Evolutionary conservation across 768 basidiomycete species (phyloP).

Genomic region (Tubosaeta brunneosetosa): DNA sequence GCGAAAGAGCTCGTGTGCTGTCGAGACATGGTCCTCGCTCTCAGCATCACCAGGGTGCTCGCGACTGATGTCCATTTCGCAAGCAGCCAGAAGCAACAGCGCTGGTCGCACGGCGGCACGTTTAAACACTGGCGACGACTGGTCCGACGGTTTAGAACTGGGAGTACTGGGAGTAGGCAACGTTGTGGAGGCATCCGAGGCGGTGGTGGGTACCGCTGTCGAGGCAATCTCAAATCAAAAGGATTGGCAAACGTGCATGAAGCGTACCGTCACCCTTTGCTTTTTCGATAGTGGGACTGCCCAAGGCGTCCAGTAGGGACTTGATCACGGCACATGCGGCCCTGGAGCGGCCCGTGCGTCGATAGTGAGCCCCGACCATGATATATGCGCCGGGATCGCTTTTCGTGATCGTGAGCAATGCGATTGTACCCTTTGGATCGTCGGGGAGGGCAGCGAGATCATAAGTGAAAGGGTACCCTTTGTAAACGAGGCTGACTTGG

Average conservation of each 20-base stretch:
- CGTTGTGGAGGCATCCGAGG: constrained; percentile 7
- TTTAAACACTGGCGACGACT: constrained; percentile 7
- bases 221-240: constrained; percentile 14
- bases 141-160: constrained; percentile 6
- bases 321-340: constrained; percentile 27
- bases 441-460: constrained; percentile 27
- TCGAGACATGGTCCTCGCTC: constrained; percentile 16
- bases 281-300: constrained; percentile 12
- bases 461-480: constrained; percentile 27
- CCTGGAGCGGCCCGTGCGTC: constrained; percentile 30
- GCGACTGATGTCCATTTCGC: constrained; percentile 31
- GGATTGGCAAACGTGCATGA: constrained; percentile 6
- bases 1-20: constrained; percentile 29
- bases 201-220: constrained; percentile 7
- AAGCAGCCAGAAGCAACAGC: constrained; percentile 29
- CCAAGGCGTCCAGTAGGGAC: constrained; percentile 20
- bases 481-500: constrained; percentile 24
- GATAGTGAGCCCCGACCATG: constrained; percentile 29
- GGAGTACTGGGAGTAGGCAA: constrained; percentile 7
- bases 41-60: constrained; percentile 18
- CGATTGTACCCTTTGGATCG: constrained; percentile 26
- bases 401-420: constrained; percentile 23
- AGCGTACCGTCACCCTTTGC: constrained; percentile 25
- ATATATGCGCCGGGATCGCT: constrained; percentile 32
- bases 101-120: constrained; percentile 24